Base-by-base conservation (phyloP, 441 rosid species). In the Mallotus japonicus region DNA sequence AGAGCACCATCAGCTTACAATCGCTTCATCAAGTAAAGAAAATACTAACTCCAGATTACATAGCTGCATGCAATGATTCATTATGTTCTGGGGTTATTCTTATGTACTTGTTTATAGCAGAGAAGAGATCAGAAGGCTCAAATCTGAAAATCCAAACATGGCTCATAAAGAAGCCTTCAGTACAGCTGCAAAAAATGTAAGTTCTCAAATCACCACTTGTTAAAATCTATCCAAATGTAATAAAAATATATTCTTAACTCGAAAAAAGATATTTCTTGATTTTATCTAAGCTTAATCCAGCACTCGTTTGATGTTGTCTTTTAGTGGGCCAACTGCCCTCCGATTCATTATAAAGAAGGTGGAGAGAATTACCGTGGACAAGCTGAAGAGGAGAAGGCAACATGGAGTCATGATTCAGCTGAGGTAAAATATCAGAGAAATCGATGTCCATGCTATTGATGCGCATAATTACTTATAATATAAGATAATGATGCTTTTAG, bases 81-180 rank as follows among this genome's bases (percentile, higher is more conserved):
- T 50, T 65, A 65, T 3, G 24, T 5, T 44, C 32, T 53, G 40
- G 37, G 42, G 3, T 62, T 75, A 4, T 61, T 70, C 67, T 74
- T 37, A 72, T 57, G 3, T 50, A 13, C 17, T 44, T 81, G 60
- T 63, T 72, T 76, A 34, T 71, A 62, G 80, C 87, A 93, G 99
- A 79, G 99, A 95, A 81, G 99, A 95, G 90, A 95, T 95, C 81
- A 86, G 83, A 76, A 90, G 98, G 85, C 84, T 93, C 15, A 95
- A 95, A 85, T 79, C 90, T 79, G 90, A 89, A 80, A 91, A 95
- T 75, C 99, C 97, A 71, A 89, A 76, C 77, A 87, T 95, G 90
- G 85, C 91, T 80, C 98, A 93, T 89, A 93, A 90, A 80, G 98
- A 92, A 84, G 98, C 98, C 63, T 95, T 95, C 82, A 90, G 99